These are phyloP conservation scores for Verticillium nubilum DNA, from an alignment of 2,329 filamentous ascomycete species.

Conservation along the genomic window DNA sequence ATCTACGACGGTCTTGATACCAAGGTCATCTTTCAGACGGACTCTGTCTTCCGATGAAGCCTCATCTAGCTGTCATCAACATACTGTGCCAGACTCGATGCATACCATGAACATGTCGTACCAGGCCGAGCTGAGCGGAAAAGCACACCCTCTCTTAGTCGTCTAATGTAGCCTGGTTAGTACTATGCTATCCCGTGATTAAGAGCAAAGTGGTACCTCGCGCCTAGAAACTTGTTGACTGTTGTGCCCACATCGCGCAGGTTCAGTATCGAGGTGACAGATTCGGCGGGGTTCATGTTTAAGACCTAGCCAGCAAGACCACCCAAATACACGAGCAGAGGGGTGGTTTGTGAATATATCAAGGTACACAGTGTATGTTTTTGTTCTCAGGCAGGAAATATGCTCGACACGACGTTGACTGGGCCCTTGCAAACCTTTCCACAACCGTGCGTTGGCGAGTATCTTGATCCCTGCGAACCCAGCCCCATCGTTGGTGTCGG, in stretches of 20 bases:
- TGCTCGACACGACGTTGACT: background rate
- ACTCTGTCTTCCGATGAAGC: constrained; percentile 61
- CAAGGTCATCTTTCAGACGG: constrained; percentile 52
- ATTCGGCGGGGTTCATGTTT: background rate
- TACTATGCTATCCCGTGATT: background rate
- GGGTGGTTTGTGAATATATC: background rate
- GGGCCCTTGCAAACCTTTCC: background rate
- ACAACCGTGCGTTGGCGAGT: background rate
- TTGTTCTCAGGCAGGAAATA: background rate
- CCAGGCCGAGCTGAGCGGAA: constrained; percentile 63
- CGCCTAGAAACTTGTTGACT: constrained; percentile 54
- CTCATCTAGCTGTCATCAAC: constrained; percentile 47
- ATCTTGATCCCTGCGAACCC: background rate
- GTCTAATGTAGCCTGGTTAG: constrained; percentile 18
- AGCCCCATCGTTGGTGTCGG: background rate
- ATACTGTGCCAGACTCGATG: background rate
- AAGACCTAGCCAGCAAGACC: background rate
- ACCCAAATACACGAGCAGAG: background rate
- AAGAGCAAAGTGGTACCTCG: constrained; percentile 28
- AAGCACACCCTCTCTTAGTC: constrained; percentile 56
- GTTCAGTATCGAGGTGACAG: constrained; percentile 49
- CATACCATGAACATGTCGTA: constrained; percentile 16
- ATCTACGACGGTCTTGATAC: constrained; percentile 71
- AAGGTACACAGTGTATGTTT: background rate
- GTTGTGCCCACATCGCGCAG: constrained; percentile 71